phyloP scores from a whole-genome alignment of 805 yeast genomes.

The Saccharomyces paradoxus region DNA sequence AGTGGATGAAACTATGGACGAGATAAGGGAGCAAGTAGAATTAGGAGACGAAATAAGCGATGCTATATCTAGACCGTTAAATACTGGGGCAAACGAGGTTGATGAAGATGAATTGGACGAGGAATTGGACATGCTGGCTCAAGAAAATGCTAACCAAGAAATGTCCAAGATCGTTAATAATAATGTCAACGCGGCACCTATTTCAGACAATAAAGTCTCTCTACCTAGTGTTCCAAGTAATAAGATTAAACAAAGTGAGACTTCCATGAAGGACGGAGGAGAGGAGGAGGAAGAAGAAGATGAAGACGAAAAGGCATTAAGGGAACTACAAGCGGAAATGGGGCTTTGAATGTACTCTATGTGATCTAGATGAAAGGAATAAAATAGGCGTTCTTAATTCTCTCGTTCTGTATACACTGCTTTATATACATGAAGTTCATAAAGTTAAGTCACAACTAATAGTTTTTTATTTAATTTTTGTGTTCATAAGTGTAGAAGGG shows the following conservation, averaged over 20 bases:
- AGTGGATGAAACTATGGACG: constrained; percentile 97
- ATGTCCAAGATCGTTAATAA: constrained; percentile 1
- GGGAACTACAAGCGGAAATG: constrained; percentile 80
- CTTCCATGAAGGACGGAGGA: background rate
- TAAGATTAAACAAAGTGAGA: constrained; percentile 19
- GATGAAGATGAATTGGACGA: constrained; percentile 94
- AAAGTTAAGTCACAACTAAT: background rate
- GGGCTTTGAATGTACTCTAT: constrained; percentile 42
- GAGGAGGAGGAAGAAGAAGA: constrained; percentile 47
- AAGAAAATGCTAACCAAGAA: constrained; percentile 47
- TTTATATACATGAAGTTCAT: background rate
- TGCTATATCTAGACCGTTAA: constrained; percentile 90
- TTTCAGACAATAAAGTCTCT: constrained; percentile 18
- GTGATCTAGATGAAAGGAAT: background rate
- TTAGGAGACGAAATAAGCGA: constrained; percentile 91
- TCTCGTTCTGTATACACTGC: background rate
- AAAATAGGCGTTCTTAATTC: background rate
- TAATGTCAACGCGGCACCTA: constrained; percentile 2
- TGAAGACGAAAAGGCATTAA: constrained; percentile 76
- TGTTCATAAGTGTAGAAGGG: background rate
- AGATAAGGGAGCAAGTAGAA: constrained; percentile 93
- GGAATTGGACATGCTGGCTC: constrained; percentile 81
- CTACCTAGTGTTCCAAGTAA: constrained; percentile 43
- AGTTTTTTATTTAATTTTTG: background rate
- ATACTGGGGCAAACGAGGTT: constrained; percentile 46